Percentiles rank a stretch among this genome's conserved stretches.
phyloP scores from a whole-genome alignment of 441 rosid species.

The Corymbia citriodora region DNA sequence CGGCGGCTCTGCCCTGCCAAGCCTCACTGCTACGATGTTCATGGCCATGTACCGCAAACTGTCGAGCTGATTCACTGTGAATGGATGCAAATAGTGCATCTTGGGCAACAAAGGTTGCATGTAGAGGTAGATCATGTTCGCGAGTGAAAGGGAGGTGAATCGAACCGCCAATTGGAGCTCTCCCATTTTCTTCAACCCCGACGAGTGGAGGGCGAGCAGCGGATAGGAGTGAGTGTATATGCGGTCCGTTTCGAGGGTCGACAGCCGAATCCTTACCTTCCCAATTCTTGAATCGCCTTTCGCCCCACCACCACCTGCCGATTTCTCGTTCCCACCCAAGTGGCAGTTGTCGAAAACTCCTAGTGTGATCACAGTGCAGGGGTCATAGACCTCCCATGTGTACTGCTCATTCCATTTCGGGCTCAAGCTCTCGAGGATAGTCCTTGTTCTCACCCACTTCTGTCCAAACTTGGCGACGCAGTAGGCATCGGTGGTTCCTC shows the following conservation, averaged over 20 bases:
- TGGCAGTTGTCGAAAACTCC: constrained; percentile 69
- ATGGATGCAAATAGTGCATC: constrained; percentile 66
- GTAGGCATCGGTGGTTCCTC: constrained; percentile 52
- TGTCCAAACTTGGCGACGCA: constrained; percentile 65
- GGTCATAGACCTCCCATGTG: constrained; percentile 64
- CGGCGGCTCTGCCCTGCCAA: constrained; percentile 58
- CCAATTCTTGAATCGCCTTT: constrained; percentile 52
- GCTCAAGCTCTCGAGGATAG: constrained; percentile 43
- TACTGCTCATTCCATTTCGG: constrained; percentile 76
- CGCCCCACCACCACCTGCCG: constrained; percentile 27
- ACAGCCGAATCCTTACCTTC: constrained; percentile 57
- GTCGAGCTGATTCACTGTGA: constrained; percentile 59
- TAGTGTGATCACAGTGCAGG: constrained; percentile 52
- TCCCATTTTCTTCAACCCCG: constrained; percentile 68
- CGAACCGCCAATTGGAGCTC: constrained; percentile 58
- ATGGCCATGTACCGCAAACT: constrained; percentile 55
- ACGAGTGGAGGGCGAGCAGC: constrained; percentile 45
- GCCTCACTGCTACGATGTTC: constrained; percentile 52
- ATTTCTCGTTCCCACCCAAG: constrained; percentile 46
- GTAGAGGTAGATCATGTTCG: constrained; percentile 53
- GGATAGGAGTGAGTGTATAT: constrained; percentile 65
- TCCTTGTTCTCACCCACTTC: constrained; percentile 66
- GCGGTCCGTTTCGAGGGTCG: constrained; percentile 50
- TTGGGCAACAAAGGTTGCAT: constrained; percentile 55
- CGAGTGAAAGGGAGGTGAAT: constrained; percentile 55